phyloP scores from a whole-genome alignment of 2,329 filamentous ascomycete genomes.

The Pestalotiopsis sp. region DNA sequence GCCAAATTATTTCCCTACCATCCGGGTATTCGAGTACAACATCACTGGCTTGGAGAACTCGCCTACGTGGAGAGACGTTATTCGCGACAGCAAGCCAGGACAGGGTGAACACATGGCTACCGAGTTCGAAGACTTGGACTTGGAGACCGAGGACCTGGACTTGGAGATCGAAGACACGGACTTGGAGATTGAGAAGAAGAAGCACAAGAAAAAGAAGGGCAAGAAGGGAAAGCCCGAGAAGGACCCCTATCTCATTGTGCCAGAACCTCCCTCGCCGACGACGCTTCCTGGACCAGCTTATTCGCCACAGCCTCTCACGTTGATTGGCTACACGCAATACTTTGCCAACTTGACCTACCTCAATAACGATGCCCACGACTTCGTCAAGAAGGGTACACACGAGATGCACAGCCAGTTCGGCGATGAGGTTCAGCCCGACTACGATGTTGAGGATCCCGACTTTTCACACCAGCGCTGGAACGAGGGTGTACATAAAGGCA shows the following conservation, averaged over 20 bases:
- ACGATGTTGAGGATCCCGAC: slow-evolving; percentile 25
- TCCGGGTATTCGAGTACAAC: slow-evolving; percentile 95
- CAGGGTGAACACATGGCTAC: not conserved
- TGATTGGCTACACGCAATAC: slow-evolving; percentile 85
- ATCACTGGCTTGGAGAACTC: slow-evolving; percentile 71
- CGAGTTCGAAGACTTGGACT: not conserved
- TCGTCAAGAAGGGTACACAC: slow-evolving; percentile 24
- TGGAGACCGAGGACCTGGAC: not conserved
- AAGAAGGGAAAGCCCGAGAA: slow-evolving; percentile 53
- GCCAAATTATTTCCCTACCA: slow-evolving; percentile 87
- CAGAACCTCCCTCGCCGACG: slow-evolving; percentile 71
- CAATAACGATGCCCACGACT: slow-evolving; percentile 68
- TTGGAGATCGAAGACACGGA: slow-evolving; percentile 24
- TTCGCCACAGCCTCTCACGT: slow-evolving; percentile 77
- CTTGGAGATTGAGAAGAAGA: slow-evolving; percentile 41
- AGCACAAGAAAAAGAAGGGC: slow-evolving; percentile 42
- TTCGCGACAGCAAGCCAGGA: slow-evolving; percentile 7
- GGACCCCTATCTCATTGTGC: slow-evolving; percentile 65
- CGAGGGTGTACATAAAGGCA: slow-evolving; percentile 63
- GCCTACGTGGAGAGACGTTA: slow-evolving; percentile 43
- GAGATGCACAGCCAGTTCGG: slow-evolving; percentile 17
- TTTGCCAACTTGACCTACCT: slow-evolving; percentile 91
- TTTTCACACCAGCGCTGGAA: slow-evolving; percentile 55
- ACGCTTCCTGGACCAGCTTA: slow-evolving; percentile 87
- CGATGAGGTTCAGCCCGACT: not conserved